Base-by-base conservation (phyloP, 805 yeast genomes). In the Millerago galiae region DNA sequence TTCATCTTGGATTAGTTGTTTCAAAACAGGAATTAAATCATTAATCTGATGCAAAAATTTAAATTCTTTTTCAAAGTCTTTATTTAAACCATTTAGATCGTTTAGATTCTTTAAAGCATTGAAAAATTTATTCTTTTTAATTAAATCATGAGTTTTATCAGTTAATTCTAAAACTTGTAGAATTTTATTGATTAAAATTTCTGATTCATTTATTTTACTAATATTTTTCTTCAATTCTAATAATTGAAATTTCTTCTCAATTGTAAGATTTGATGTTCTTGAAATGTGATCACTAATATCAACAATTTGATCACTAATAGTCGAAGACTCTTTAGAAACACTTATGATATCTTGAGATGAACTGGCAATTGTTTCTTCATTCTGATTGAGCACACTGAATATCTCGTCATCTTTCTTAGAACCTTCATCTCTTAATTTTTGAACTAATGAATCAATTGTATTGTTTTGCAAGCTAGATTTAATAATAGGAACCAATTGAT, bases 61-160 rank as follows among this genome's bases (percentile, higher is more conserved):
- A 54, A 83, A 84, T 40, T 78, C 75, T 35, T 77, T 72, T 39
- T 81, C 83, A 27, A 80, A 82, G 42, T 79, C 84, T 46, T 82
- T 83, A 51, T 83, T 86, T 34, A 83, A 69, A 43, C 74, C 75
- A 33, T 81, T 79, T 48, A 91, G 67, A 54, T 81, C 88, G 46
- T 88, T 90, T 40, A 89, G 66, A 51, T 83, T 77, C 60, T 88
- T 87, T 52, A 93, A 74, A 0, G 97, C 97, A 46, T 84, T 84
- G 59, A 87, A 90, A 53, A 85, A 86, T 52, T 81, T 80, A 53
- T 79, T 79, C 45, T 77, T 79, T 41, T 79, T 75, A 47, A 88
- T 83, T 56, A 90, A 67, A 32, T 85, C 90, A 57, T 88, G 87
- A 38, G 89, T 85, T 54, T 81, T 84, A 62, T 89, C 90, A 13